Base-by-base conservation (phyloP, 768 basidiomycete genomes). In the Xanthoconium stramineum region DNA sequence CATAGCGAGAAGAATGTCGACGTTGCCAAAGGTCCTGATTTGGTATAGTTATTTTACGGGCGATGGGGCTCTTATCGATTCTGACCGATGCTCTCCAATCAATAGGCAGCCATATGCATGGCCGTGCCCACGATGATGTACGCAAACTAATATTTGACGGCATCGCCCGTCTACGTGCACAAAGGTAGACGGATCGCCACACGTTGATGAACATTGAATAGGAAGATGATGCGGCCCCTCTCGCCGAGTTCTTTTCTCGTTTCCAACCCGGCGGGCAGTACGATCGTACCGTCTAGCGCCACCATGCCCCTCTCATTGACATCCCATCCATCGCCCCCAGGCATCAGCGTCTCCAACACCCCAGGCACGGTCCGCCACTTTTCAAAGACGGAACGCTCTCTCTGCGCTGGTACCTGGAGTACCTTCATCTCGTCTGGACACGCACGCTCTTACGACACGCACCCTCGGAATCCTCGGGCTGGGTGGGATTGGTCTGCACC, bases 301-400 rank as follows among this genome's bases (percentile, higher is more conserved):
- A n/a, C n/a, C n/a, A n/a, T n/a, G n/a, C n/a, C n/a, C n/a, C n/a
- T n/a, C n/a, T n/a, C 24, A 24, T 24, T 24, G 24, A 24, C 35
- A 19, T 15, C 20, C 17, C 17, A 8, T 13, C 17, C 6, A 5
- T 24, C 47, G n/a, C 30, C 8, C 12, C 24, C 19, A 71, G 68
- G 63, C 17, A 91, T 94, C 61, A 75, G 72, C 36, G 82, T 95
- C 20, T 93, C 94, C 10, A 94, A 95, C 68, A 95, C 93, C 1
- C 93, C 94, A 1, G 85, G 87, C 15, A 91, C 91, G 5, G 94
- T 96, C 44, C 85, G 91, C 42, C 86, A 89, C 59, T 94, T 82
- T 68, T 80, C 88, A 12, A 69, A 78, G 46, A 81, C 80, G 4
- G 91, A 93, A 69, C 73, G 74, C 14, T 75, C 74, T 51, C 63